Evolutionary conservation across 441 rosid species (phyloP), one percentile per base, ranked within the genome.

Genomic region (Aquilaria agallochum): DNA sequence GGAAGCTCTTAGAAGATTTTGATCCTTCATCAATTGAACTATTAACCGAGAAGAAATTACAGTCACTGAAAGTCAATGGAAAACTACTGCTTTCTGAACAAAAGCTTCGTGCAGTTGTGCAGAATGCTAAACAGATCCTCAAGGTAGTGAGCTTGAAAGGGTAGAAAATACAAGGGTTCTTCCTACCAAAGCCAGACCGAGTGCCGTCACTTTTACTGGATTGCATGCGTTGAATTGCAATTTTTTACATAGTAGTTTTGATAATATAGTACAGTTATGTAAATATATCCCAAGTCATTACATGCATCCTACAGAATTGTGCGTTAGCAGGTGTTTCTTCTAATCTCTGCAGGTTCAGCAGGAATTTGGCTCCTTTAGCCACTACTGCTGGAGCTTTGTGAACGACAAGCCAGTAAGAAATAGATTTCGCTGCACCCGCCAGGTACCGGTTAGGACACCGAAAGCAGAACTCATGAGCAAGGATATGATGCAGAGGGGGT

Each of bases 401-500:
- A 87, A 80, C 64, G 77, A 83, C 57, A 76, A 78, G 62, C 82
- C 95, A 8, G 9, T 88, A 51, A 73, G 66, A 73, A 85, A 82
- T 59, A 89, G 87, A 2, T 85, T 80, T 50, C 88, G 91, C 2
- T 84, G 85, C 60, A 85, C 78, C 1, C 96, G 96, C 27, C 91
- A 84, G 74, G 83, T 87, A 3, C 97, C 96, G 2, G 86, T 79
- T 3, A 93, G 85, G 82, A 86, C 95, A 3, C 96, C 96, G 1
- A 93, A 90, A 75, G 91, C 97, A 12, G 97, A 90, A 70, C 57
- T 78, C 55, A 79, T 93, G 11, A 90, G 97, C 86, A 93, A 87
- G 80, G 90, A 90, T 60, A 73, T 93, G 79, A 93, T 90, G 96
- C 93, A 60, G 76, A 80, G 93, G 80, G 97, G 98, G 56, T 88